A percentile compares a stretch with the other conserved stretches of the same genome.
These are phyloP conservation scores for Penicillium herquei DNA, from an alignment of 495 filamentous ascomycete species.

Conservation along the genomic window DNA sequence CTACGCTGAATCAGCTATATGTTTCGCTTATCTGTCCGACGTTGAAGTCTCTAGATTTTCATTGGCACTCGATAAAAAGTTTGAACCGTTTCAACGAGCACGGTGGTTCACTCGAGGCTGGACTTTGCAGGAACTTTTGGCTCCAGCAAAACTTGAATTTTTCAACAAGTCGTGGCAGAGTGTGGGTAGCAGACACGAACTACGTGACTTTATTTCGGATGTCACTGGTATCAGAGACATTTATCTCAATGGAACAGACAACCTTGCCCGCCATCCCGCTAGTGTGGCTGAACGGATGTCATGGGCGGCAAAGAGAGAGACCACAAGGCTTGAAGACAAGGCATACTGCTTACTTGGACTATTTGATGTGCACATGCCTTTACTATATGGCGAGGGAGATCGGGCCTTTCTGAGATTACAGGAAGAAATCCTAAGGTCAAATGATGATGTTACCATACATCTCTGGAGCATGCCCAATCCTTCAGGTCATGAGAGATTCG, in stretches of 20 bases:
- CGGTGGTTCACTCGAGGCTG: background rate
- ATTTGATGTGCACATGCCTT: background rate
- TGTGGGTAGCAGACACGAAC: background rate
- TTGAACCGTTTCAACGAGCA: background rate
- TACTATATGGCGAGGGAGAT: background rate
- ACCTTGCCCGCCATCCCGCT: background rate
- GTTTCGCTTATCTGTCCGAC: background rate
- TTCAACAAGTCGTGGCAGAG: background rate
- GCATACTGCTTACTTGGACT: background rate
- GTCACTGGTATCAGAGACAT: background rate
- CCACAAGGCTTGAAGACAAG: background rate
- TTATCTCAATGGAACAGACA: background rate
- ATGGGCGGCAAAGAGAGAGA: background rate
- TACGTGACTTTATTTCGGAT: background rate
- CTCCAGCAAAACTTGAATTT: background rate
- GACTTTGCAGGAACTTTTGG: background rate
- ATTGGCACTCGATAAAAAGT: too few relatives aligned
- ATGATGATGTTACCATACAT: background rate
- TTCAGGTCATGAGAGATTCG: background rate
- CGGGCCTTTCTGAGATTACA: background rate
- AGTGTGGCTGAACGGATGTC: background rate
- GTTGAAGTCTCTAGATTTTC: too few relatives aligned
- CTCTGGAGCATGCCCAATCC: background rate
- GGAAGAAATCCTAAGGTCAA: background rate
- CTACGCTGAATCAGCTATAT: background rate